Conservation (phyloP, 1,139 yeast genomes). For the Meyerozyma elateridarum region DNA sequence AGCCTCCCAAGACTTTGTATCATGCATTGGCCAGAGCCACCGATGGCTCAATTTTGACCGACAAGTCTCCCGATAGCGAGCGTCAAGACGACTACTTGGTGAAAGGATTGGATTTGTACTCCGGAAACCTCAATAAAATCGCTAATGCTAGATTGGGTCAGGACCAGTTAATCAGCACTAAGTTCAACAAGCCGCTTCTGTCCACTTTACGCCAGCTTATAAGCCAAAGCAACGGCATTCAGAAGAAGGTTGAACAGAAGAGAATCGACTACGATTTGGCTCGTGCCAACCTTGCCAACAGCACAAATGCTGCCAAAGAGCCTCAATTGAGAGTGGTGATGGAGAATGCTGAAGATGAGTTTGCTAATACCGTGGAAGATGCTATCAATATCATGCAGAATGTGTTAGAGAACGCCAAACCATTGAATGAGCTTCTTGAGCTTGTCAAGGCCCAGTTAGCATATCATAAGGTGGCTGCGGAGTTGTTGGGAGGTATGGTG, state of each 20-base stretch:
- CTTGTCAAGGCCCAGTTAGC: conserved; percentile 78
- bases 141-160: conserved; percentile 85
- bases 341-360: conserved; percentile 86
- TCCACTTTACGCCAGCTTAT: conserved; percentile 63
- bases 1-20: conserved; percentile 78
- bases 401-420: conserved; percentile 70
- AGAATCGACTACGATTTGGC: conserved; percentile 80
- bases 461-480: conserved; percentile 74
- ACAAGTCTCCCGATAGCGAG: conserved; percentile 44
- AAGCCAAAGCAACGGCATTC: conserved; percentile 63
- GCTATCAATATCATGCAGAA: conserved; percentile 83
- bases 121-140: conserved; percentile 50
- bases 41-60: conserved; percentile 44
- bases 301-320: conserved; percentile 69
- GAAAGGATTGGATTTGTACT: conserved; percentile 40
- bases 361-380: conserved; percentile 87
- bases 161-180: conserved; percentile 65
- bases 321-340: conserved; percentile 71
- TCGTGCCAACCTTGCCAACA: conserved; percentile 57
- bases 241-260: conserved; percentile 73
- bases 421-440: conserved; percentile 65
- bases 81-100: conserved; percentile 30
- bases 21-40: conserved; percentile 83
- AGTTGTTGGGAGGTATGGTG: conserved; percentile 60
- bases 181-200: conserved; percentile 66